A percentile compares a stretch with the other conserved stretches of the same genome.
Evolutionary conservation across 225 moss, liverwort and hornwort species (phyloP).

Genomic region (Marchantia polymorpha): DNA sequence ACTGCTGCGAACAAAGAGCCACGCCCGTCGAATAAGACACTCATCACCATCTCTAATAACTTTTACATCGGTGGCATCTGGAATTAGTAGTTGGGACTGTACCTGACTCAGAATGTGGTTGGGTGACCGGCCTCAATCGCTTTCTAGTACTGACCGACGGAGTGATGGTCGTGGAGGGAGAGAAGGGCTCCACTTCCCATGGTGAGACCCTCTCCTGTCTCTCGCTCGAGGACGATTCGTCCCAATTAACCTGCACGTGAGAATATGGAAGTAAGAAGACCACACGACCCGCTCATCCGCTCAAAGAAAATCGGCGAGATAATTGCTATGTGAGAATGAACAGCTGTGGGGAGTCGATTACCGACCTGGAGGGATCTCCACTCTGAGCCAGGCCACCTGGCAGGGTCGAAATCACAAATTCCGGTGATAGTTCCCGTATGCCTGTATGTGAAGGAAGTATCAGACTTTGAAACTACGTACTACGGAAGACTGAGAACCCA

Average conservation of each 20-base stretch:
- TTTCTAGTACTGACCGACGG: conserved; percentile 40
- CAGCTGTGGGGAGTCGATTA: background rate
- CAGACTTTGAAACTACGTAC: background rate
- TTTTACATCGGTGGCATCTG: too few relatives aligned
- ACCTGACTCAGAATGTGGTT: background rate
- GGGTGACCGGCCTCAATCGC: conserved; percentile 37
- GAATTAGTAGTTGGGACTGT: background rate
- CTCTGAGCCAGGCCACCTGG: conserved; percentile 55
- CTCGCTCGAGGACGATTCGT: conserved; percentile 58
- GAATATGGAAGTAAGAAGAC: background rate
- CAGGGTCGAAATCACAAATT: conserved; percentile 47
- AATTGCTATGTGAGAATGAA: background rate
- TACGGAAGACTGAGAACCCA: too few relatives aligned
- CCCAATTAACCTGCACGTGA: conserved; percentile 59
- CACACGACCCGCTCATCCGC: background rate
- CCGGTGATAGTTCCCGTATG: conserved; percentile 66
- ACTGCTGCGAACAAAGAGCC: conserved; percentile 1
- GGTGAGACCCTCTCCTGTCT: conserved; percentile 78
- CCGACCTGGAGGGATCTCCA: conserved; percentile 69
- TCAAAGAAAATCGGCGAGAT: background rate
- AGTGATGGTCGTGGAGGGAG: conserved; percentile 33
- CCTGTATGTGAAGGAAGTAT: conserved; percentile 32
- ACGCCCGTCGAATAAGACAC: background rate
- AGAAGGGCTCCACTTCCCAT: conserved; percentile 71
- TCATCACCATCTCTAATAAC: too few relatives aligned